Conservation (phyloP, 176 grass and related monocot genomes). For the Zoysia japonica region DNA sequence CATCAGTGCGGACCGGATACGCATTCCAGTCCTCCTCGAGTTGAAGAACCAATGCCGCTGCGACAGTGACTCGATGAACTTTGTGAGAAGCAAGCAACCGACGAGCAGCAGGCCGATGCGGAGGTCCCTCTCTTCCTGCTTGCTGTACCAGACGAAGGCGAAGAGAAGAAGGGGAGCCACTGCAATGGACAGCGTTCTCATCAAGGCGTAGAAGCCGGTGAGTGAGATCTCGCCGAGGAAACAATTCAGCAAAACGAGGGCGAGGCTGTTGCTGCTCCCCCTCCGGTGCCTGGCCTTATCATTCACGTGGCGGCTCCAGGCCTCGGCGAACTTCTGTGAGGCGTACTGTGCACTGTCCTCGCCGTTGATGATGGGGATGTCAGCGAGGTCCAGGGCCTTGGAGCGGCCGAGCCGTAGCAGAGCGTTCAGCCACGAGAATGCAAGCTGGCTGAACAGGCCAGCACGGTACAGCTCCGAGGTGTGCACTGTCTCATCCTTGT, state of each 20-base stretch:
- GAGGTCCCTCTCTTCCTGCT: slow-evolving; percentile 50
- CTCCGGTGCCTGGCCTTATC: slow-evolving; percentile 45
- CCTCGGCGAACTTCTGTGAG: slow-evolving; percentile 47
- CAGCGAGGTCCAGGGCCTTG: slow-evolving; percentile 60
- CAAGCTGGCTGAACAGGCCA: slow-evolving; percentile 57
- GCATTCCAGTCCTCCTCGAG: slow-evolving; percentile 75
- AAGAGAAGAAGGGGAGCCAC: slow-evolving; percentile 67
- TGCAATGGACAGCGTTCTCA: slow-evolving; percentile 47
- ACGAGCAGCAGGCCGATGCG: slow-evolving; percentile 45
- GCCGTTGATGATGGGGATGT: slow-evolving; percentile 62
- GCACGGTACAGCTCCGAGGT: slow-evolving; percentile 43
- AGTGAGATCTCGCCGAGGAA: slow-evolving; percentile 62
- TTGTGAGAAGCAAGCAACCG: slow-evolving; percentile 52
- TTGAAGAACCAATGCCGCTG: slow-evolving; percentile 86
- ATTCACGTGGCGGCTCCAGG: slow-evolving; percentile 52
- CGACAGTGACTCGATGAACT: slow-evolving; percentile 75
- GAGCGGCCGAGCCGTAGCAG: slow-evolving; percentile 67
- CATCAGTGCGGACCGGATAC: slow-evolving; percentile 76
- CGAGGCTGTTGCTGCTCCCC: slow-evolving; percentile 41
- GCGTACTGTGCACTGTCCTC: slow-evolving; percentile 57
- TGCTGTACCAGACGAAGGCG: slow-evolving; percentile 63
- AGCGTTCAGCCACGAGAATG: slow-evolving; percentile 86
- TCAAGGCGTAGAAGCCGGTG: slow-evolving; percentile 64
- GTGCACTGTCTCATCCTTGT: slow-evolving; percentile 21
- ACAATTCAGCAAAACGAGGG: slow-evolving; percentile 50